Base-by-base conservation (phyloP, 345 rosid genomes). In the Gossypium australe region DNA sequence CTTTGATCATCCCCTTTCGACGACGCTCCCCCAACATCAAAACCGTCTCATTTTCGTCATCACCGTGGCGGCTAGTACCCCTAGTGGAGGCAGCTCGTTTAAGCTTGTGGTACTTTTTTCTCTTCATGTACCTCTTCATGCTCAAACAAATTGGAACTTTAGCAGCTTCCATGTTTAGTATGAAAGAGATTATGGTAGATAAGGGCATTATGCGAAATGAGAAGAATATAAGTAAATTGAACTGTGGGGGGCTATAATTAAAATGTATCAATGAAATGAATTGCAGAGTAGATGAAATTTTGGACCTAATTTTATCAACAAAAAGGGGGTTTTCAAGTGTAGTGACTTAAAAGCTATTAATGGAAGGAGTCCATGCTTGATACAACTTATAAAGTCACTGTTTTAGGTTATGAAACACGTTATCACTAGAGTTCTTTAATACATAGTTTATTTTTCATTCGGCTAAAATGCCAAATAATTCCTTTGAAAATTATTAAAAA, bases 51-150 rank as follows among this genome's bases (percentile, higher is more conserved):
- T 9, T 22, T 57, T 20, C 61, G 2, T 57, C 14, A 34, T 34
- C 41, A 34, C 41, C 41, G 7, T 34, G 41, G 7, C 41, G 41
- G 41, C 41, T 34, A 34, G 41, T 34, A 34, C 41, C 41, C 41
- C 41, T 4, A 34, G 41, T 34, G 4, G 62, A 14, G 14, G n/a
- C 18, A 20, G 11, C 8, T 14, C 67, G 67, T 44, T 62, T 60
- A 56, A 73, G 44, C 56, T 66, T 73, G 58, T 16, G 29, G 76
- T 73, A 73, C 16, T 25, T 73, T 34, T 25, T 73, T 47, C 76
- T 73, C n/a, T 25, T 73, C 12, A 20, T 73, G 67, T 24, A 49
- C 57, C 45, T 73, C 76, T 60, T 60, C 45, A 73, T 25, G 68
- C 67, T 22, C 27, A 25, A n/a, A 22, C 44, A 24, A 62, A 25